A percentile compares a stretch with the other conserved stretches of the same genome.
These are phyloP conservation scores for Cyberlindnera misumaiensis DNA, from an alignment of 805 yeast genomes.

Conservation along the genomic window DNA sequence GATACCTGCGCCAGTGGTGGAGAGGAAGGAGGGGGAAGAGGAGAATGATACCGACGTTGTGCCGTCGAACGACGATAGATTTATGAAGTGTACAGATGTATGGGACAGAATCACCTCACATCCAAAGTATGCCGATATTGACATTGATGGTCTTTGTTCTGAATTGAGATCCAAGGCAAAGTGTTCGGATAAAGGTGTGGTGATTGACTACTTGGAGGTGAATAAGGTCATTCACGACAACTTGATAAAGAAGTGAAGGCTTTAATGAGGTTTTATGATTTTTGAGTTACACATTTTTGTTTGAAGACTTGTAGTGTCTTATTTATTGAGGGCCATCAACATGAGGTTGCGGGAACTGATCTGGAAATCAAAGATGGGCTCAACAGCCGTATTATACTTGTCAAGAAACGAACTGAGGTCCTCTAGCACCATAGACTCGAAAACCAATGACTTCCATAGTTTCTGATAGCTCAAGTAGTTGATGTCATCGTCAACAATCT, in stretches of 20 bases:
- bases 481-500: not conserved
- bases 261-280: not conserved
- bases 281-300: not conserved
- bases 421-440: slow-evolving; percentile 1
- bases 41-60: slow-evolving; percentile 37
- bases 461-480: not conserved
- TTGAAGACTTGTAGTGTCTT: too few relatives aligned
- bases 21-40: not conserved
- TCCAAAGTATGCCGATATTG: slow-evolving; percentile 88
- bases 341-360: slow-evolving; percentile 4
- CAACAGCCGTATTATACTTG: not conserved
- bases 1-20: not conserved
- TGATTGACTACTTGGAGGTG: slow-evolving; percentile 75
- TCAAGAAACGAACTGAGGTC: slow-evolving; percentile 1
- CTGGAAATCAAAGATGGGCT: slow-evolving; percentile 1
- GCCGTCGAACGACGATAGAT: slow-evolving; percentile 56
- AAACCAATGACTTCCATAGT: not conserved
- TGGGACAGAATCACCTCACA: slow-evolving; percentile 96
- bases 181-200: slow-evolving; percentile 91
- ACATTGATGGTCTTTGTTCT: slow-evolving; percentile 86
- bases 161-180: slow-evolving; percentile 91
- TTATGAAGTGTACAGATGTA: slow-evolving; percentile 78
- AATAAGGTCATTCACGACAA: slow-evolving; percentile 37
- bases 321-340: not conserved
- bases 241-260: not conserved